phyloP scores from a whole-genome alignment of 2,329 filamentous ascomycete genomes.

The Coleophoma cylindrospora region DNA sequence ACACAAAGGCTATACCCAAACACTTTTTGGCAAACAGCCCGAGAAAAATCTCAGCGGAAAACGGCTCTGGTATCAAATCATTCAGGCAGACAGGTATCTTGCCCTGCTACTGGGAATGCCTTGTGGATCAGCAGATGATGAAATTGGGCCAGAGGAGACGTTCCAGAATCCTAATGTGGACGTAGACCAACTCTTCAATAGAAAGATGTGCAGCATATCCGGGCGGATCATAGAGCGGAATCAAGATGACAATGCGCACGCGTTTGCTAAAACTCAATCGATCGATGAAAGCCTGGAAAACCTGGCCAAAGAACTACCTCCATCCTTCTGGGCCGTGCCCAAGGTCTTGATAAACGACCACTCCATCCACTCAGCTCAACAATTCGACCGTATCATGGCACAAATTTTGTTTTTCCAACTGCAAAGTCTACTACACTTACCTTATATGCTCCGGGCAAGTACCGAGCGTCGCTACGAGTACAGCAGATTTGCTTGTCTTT shows the following conservation, averaged over 20 bases:
- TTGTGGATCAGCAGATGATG: neutral
- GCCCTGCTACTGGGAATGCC: conserved; percentile 1
- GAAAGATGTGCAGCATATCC: neutral
- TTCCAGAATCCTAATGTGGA: neutral
- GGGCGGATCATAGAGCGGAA: conserved; percentile 7
- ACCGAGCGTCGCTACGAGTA: conserved; percentile 8
- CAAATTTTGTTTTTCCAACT: conserved; percentile 6
- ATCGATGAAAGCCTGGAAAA: conserved; percentile 7
- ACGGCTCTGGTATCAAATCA: neutral
- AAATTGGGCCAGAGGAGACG: neutral
- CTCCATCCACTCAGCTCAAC: neutral
- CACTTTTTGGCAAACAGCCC: conserved; percentile 38
- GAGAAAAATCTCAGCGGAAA: conserved; percentile 3
- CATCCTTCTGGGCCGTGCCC: conserved; percentile 4
- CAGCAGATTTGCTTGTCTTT: conserved; percentile 5
- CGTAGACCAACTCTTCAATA: neutral
- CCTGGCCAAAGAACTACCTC: conserved; percentile 4
- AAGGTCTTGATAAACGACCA: neutral
- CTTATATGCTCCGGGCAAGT: conserved; percentile 8
- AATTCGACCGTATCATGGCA: conserved; percentile 3
- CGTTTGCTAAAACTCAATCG: conserved; percentile 5
- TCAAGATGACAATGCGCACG: neutral
- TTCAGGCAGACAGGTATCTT: neutral
- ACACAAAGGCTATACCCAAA: conserved; percentile 21
- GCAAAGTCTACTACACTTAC: conserved; percentile 3